A percentile compares a stretch with the other conserved stretches of the same genome.
phyloP scores from a whole-genome alignment of 2,329 filamentous ascomycete genomes.

The Ophiocordyceps unilateralis region DNA sequence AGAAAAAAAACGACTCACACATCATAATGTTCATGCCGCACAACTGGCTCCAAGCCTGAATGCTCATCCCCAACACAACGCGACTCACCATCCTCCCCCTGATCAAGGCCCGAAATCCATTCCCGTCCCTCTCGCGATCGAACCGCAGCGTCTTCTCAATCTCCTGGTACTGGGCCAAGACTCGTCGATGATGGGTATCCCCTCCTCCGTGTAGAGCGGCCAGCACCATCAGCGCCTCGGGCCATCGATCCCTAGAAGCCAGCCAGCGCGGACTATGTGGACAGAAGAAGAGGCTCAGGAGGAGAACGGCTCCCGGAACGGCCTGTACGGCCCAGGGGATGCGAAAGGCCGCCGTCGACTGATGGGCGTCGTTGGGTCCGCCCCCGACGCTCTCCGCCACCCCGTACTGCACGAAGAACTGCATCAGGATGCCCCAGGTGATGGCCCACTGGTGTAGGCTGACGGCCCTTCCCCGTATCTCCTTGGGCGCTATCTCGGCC shows the following conservation, averaged over 20 bases:
- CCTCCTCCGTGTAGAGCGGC: constrained; percentile 41
- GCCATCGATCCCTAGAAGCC: constrained; percentile 48
- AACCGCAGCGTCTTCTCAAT: constrained; percentile 36
- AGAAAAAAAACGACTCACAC: constrained; percentile 7
- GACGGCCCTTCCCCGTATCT: constrained; percentile 42
- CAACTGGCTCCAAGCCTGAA: constrained; percentile 43
- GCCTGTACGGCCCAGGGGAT: constrained; percentile 47
- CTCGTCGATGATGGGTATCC: constrained; percentile 36
- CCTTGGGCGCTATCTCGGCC: constrained; percentile 42
- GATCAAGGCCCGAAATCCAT: constrained; percentile 30
- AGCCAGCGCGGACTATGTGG: constrained; percentile 54
- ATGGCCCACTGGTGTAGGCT: constrained; percentile 52
- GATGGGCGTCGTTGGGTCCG: constrained; percentile 29
- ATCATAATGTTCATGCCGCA: constrained; percentile 45
- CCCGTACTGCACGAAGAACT: constrained; percentile 51
- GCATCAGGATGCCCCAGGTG: constrained; percentile 51
- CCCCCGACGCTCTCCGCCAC: constrained; percentile 33
- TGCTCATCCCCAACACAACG: constrained; percentile 37
- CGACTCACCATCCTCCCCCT: constrained; percentile 36
- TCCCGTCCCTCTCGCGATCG: constrained; percentile 32
- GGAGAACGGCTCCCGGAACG: constrained; percentile 32
- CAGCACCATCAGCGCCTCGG: constrained; percentile 42
- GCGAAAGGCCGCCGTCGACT: constrained; percentile 36
- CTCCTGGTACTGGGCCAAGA: constrained; percentile 46
- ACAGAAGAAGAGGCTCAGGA: constrained; percentile 41